Evolutionary conservation across 345 rosid genomes (phyloP).

Genomic region (Boechera divaricarpa): DNA sequence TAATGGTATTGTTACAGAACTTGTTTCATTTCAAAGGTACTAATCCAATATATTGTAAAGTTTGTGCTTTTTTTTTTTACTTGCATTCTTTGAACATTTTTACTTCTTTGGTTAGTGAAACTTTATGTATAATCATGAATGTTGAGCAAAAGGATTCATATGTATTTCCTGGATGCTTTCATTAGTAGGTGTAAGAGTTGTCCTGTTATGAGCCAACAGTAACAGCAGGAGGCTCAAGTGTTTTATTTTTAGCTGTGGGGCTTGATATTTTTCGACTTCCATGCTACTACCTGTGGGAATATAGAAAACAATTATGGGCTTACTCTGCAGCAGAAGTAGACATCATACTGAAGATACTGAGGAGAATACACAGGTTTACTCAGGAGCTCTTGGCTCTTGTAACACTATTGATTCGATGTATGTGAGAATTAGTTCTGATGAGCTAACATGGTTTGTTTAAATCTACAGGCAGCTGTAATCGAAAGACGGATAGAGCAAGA

Average conservation of each 20-base stretch:
- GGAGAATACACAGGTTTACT: conserved; percentile 78
- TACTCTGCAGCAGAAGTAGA: conserved; percentile 81
- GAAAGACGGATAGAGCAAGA: conserved; percentile 98
- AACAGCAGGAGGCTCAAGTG: conserved; percentile 35
- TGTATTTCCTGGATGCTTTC: conserved; percentile 19
- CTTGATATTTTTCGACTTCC: conserved; percentile 49
- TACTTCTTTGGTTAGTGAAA: neutral
- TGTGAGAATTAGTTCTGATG: neutral
- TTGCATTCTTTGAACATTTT: neutral
- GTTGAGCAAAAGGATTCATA: neutral
- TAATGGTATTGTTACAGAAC: neutral
- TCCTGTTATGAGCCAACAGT: conserved; percentile 35
- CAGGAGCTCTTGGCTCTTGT: conserved; percentile 1
- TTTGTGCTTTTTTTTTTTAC: neutral
- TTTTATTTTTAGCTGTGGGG: conserved; percentile 29
- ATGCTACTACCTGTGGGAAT: conserved; percentile 56
- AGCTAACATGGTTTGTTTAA: conserved; percentile 19
- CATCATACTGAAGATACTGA: conserved; percentile 69
- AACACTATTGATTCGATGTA: conserved; percentile 1
- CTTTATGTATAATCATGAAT: neutral
- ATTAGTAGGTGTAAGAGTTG: conserved; percentile 39
- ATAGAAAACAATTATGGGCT: conserved; percentile 68
- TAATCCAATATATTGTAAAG: neutral
- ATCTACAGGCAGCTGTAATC: conserved; percentile 79
- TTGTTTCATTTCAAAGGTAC: neutral